Percentiles rank a stretch among this genome's conserved stretches.
Evolutionary conservation across 306 rosid genomes (phyloP).

Genomic region (Casuarina glauca): DNA sequence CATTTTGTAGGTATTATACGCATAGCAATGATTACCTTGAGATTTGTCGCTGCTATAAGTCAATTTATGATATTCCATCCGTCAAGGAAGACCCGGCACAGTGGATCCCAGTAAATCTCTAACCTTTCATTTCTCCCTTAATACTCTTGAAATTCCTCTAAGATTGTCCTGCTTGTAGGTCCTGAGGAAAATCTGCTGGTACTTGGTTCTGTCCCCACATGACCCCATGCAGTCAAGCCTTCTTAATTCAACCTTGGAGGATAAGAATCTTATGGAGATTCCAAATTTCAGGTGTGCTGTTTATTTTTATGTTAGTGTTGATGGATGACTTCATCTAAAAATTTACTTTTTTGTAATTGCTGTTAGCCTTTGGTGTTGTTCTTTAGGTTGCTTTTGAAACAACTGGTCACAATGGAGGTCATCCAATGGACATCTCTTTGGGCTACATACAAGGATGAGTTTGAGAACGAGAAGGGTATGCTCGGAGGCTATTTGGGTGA

Average conservation of each 20-base stretch:
- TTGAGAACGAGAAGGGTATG: slow-evolving; percentile 69
- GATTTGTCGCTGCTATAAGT: slow-evolving; percentile 84
- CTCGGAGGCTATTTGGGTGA: slow-evolving; percentile 77
- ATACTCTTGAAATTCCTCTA: slow-evolving; percentile 15
- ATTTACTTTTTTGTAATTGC: neutral
- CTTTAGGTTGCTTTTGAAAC: slow-evolving; percentile 71
- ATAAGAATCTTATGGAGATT: slow-evolving; percentile 80
- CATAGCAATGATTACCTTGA: slow-evolving; percentile 86
- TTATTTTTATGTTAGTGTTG: neutral
- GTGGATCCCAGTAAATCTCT: slow-evolving; percentile 65
- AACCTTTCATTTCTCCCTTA: neutral
- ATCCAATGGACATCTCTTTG: slow-evolving; percentile 84
- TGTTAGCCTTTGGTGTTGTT: slow-evolving; percentile 15
- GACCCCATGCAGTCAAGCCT: slow-evolving; percentile 97
- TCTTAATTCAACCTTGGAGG: slow-evolving; percentile 86
- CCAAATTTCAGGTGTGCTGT: slow-evolving; percentile 60
- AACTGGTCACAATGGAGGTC: slow-evolving; percentile 87
- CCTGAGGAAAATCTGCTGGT: slow-evolving; percentile 89
- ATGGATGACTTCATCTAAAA: no score
- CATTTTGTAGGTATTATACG: slow-evolving; percentile 59
- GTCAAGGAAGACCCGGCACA: slow-evolving; percentile 66
- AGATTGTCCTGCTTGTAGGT: slow-evolving; percentile 40
- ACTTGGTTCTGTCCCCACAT: slow-evolving; percentile 76
- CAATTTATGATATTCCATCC: slow-evolving; percentile 82
- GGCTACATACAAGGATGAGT: slow-evolving; percentile 76